These are phyloP conservation scores for Ceratocystis ficicola DNA, from an alignment of 2,329 filamentous ascomycete genomes.

Conservation along the genomic window DNA sequence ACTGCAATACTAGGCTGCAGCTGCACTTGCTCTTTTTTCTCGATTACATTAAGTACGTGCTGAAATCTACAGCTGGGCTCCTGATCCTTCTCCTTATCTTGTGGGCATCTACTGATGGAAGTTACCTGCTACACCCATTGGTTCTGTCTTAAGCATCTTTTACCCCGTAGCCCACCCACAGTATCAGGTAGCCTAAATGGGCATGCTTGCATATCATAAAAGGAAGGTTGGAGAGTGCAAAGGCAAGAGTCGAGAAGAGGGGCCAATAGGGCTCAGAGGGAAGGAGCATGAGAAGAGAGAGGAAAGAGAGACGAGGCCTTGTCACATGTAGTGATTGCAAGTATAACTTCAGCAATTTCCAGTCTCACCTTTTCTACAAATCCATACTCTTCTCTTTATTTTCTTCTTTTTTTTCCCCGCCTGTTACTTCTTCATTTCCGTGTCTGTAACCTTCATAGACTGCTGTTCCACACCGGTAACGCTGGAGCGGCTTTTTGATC, in stretches of 20 bases:
- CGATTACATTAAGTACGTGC: not conserved
- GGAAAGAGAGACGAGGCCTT: not conserved
- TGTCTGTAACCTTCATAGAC: not conserved
- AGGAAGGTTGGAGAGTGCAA: not conserved
- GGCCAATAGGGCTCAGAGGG: not conserved
- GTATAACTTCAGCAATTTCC: constrained; percentile 4
- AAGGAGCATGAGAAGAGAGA: not conserved
- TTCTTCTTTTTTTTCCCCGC: not conserved
- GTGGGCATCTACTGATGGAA: not conserved
- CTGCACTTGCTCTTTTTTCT: not conserved
- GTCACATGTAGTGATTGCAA: not conserved
- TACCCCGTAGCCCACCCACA: not conserved
- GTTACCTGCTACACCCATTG: not conserved
- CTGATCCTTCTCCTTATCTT: not conserved
- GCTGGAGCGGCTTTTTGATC: not conserved
- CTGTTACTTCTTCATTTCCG: not conserved
- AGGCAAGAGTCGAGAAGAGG: not conserved
- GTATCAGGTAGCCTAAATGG: not conserved
- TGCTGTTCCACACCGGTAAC: not conserved
- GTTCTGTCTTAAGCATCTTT: not conserved
- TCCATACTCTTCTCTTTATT: not conserved
- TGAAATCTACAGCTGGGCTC: not conserved
- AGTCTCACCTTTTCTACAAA: not conserved
- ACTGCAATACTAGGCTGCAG: not conserved
- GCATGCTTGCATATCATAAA: not conserved